Evolutionary conservation across 129 eudicot species (phyloP).

Genomic region (Heracleum sosnowskyi): DNA sequence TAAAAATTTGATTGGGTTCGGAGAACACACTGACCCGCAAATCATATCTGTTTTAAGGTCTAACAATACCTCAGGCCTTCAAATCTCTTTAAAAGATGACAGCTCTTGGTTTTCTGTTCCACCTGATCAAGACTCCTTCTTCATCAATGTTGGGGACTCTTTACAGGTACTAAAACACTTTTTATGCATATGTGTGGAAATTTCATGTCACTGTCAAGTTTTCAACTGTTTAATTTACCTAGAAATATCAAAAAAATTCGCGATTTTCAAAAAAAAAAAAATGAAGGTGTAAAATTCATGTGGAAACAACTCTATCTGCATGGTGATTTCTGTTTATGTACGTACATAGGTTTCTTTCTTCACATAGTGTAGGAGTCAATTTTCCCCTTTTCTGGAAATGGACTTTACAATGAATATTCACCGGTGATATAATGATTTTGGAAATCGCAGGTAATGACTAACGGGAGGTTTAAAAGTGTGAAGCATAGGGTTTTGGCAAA

Average conservation of each 20-base stretch:
- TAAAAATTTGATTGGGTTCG: constrained; percentile 62
- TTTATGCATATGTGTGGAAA: too few relatives aligned
- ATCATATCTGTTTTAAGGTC: constrained; percentile 80
- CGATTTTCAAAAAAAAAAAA: too few relatives aligned
- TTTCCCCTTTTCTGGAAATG: constrained; percentile 5
- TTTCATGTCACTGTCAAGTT: constrained; percentile 28
- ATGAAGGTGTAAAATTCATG: not conserved
- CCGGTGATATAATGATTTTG: not conserved
- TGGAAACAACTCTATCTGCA: not conserved
- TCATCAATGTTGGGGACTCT: constrained; percentile 88
- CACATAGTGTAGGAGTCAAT: not conserved
- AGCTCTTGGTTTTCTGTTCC: constrained; percentile 81
- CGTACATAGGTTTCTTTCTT: not conserved
- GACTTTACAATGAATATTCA: not conserved
- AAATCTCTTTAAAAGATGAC: constrained; percentile 51
- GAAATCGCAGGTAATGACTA: constrained; percentile 74
- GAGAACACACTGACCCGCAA: constrained; percentile 94
- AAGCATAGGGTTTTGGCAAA: constrained; percentile 80
- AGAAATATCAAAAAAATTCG: not conserved
- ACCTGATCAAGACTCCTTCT: constrained; percentile 72
- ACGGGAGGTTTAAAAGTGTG: constrained; percentile 87
- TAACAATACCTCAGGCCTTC: constrained; percentile 72
- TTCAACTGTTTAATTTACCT: constrained; percentile 1
- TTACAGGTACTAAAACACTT: constrained; percentile 47
- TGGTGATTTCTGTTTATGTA: constrained; percentile 1